Percentiles rank a stretch among this genome's conserved stretches.
Evolutionary conservation across 2,329 filamentous ascomycete species (phyloP).

Genomic region (Aspergillus terreus): DNA sequence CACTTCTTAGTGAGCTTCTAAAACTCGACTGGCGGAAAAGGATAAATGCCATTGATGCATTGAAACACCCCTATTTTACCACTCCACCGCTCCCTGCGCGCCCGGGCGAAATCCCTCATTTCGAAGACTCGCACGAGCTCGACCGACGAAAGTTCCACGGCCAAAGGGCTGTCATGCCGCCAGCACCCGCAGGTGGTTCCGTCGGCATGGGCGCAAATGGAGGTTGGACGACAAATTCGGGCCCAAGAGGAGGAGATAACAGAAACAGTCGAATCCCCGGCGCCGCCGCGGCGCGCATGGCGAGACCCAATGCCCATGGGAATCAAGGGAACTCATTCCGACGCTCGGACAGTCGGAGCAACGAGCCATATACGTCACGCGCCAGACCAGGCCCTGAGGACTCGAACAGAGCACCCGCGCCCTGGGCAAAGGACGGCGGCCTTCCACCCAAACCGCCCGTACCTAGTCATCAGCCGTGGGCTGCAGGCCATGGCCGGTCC

Average conservation of each 20-base stretch:
- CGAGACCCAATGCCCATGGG: slow-evolving; percentile 23
- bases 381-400: slow-evolving; percentile 20
- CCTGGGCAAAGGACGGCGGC: slow-evolving; percentile 28
- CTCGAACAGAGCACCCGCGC: slow-evolving; percentile 19
- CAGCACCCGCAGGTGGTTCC: slow-evolving; percentile 85
- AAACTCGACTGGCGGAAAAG: slow-evolving; percentile 84
- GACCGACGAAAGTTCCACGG: slow-evolving; percentile 88
- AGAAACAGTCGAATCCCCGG: slow-evolving; percentile 35
- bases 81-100: slow-evolving; percentile 72
- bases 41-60: slow-evolving; percentile 88
- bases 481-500: slow-evolving; percentile 22
- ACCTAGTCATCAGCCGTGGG: slow-evolving; percentile 28
- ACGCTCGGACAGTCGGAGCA: slow-evolving; percentile 23
- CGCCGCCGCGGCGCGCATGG: slow-evolving; percentile 27
- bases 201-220: slow-evolving; percentile 69
- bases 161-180: slow-evolving; percentile 77
- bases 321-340: slow-evolving; percentile 13
- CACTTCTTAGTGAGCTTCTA: slow-evolving; percentile 75
- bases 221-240: slow-evolving; percentile 45
- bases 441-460: slow-evolving; percentile 37
- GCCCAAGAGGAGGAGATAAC: slow-evolving; percentile 27
- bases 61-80: slow-evolving; percentile 89
- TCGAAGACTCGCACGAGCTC: slow-evolving; percentile 95
- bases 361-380: slow-evolving; percentile 16
- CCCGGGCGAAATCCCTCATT: slow-evolving; percentile 82